Percentiles rank a stretch among this genome's conserved stretches.
These are phyloP conservation scores for Albifimbria verrucaria DNA, from an alignment of 2,329 filamentous ascomycete species.

Conservation along the genomic window DNA sequence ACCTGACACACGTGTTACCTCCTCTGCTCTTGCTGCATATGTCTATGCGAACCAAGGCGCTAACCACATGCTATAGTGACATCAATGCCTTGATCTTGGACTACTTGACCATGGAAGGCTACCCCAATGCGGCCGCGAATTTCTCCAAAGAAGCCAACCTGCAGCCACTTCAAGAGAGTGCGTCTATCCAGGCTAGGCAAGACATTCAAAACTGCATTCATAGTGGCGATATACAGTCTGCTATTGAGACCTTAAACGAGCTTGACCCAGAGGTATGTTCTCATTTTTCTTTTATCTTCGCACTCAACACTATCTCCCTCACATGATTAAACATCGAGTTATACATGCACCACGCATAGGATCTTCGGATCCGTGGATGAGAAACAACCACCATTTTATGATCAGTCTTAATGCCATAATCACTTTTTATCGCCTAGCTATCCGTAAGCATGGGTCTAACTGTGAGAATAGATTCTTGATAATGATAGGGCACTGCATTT, in stretches of 20 bases:
- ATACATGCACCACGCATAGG: slow-evolving; percentile 99
- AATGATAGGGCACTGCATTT: slow-evolving; percentile 82
- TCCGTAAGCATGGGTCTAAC: slow-evolving; percentile 8
- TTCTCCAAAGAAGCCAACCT: slow-evolving; percentile 95
- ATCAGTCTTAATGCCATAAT: slow-evolving; percentile 15
- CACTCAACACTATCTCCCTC: not conserved
- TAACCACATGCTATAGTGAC: slow-evolving; percentile 58
- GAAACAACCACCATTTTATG: slow-evolving; percentile 63
- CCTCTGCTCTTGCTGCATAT: slow-evolving; percentile 1
- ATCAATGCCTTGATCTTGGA: slow-evolving; percentile 95
- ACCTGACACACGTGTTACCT: slow-evolving; percentile 40
- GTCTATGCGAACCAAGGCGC: slow-evolving; percentile 10
- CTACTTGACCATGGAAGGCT: slow-evolving; percentile 94
- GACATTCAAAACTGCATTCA: slow-evolving; percentile 84
- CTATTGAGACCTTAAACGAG: slow-evolving; percentile 85
- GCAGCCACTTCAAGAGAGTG: slow-evolving; percentile 65
- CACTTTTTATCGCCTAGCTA: slow-evolving; percentile 2
- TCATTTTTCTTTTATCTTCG: slow-evolving; percentile 29
- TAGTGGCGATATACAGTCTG: slow-evolving; percentile 77
- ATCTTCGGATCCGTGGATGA: slow-evolving; percentile 85
- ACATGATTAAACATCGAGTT: slow-evolving; percentile 89
- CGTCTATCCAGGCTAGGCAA: slow-evolving; percentile 73
- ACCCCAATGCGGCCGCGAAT: slow-evolving; percentile 85
- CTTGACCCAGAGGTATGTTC: slow-evolving; percentile 80
- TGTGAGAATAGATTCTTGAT: slow-evolving; percentile 74